These are phyloP conservation scores for Diaporthe sp. DNA, from an alignment of 2,329 filamentous ascomycete species.

Conservation along the genomic window DNA sequence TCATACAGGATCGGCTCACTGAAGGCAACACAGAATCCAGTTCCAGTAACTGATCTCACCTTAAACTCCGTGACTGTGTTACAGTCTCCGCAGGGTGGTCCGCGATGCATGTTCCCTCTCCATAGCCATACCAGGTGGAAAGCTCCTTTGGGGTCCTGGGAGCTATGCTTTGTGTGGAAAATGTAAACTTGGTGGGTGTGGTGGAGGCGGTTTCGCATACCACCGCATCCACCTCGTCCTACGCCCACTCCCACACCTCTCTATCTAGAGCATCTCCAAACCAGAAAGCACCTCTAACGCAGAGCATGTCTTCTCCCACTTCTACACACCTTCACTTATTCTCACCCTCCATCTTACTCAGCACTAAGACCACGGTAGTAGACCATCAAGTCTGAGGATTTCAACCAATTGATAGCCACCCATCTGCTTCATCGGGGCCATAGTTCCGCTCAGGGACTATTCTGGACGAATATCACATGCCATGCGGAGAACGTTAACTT, in stretches of 20 bases:
- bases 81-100: too few species aligned
- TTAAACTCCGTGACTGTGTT: neutral
- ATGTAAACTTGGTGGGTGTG: neutral
- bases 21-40: neutral
- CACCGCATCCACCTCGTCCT: neutral
- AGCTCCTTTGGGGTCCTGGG: neutral
- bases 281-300: neutral
- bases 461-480: neutral
- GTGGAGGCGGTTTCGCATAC: neutral
- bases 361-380: neutral
- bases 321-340: neutral
- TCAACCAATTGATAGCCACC: neutral
- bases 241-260: neutral
- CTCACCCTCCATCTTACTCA: neutral
- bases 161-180: neutral
- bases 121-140: neutral
- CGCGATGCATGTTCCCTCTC: neutral
- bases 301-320: neutral
- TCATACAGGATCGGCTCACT: neutral
- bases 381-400: neutral
- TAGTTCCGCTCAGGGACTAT: neutral
- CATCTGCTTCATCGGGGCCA: neutral
- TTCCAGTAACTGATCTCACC: neutral
- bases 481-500: neutral
- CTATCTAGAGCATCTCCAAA: neutral